phyloP scores from a whole-genome alignment of 2,329 filamentous ascomycete genomes.

The Teratosphaeria epicoccoides region DNA sequence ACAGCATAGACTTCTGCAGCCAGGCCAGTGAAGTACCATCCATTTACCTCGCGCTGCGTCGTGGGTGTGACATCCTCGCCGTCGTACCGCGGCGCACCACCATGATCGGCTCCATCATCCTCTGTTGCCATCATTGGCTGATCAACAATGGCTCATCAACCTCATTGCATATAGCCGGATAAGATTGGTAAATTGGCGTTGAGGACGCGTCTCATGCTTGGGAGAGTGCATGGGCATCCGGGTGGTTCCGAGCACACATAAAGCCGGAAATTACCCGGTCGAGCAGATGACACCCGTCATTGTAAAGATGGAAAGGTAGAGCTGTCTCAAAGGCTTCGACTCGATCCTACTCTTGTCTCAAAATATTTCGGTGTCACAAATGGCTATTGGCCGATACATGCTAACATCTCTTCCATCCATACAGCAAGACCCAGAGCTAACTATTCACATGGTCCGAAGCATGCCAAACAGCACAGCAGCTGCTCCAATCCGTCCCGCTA shows the following conservation, averaged over 20 bases:
- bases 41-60: slow-evolving; percentile 17
- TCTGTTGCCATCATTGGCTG: neutral
- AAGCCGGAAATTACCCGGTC: too few species aligned
- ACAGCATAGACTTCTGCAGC: slow-evolving; percentile 95
- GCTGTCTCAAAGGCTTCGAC: too few species aligned
- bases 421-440: neutral
- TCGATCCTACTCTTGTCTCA: too few species aligned
- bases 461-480: too few species aligned
- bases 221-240: too few species aligned
- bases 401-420: neutral
- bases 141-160: neutral
- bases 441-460: neutral
- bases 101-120: neutral
- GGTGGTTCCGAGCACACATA: too few species aligned
- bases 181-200: neutral
- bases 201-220: neutral
- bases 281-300: too few species aligned
- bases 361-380: neutral
- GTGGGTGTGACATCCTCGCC: slow-evolving; percentile 19
- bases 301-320: too few species aligned
- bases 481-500: neutral
- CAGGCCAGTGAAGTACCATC: slow-evolving; percentile 34
- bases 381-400: neutral
- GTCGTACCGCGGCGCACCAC: slow-evolving; percentile 12
- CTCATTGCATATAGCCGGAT: neutral